Evolutionary conservation across 208 protist genomes (phyloP), one percentile per base, ranked within the genome.

Genomic region (Kentomonas sorsogonicus): DNA sequence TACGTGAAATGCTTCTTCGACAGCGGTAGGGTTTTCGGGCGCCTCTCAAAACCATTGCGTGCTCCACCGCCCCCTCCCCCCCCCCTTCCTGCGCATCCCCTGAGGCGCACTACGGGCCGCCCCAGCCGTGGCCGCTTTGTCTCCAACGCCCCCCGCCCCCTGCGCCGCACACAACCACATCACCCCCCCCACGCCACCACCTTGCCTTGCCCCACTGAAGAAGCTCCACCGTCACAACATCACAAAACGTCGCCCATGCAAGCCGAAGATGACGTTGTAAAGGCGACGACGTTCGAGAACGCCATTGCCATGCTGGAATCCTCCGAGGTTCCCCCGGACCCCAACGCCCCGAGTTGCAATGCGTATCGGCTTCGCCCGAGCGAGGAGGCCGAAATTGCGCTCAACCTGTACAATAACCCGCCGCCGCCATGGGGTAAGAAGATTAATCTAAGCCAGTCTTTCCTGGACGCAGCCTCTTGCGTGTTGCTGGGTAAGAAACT

Each of bases 371-470:
- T 86, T 3, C 52, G 70, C 13, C 79, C 79, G 1, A 82, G 74
- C 61, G 79, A 81, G 62, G 69, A 82, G 39, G 63, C 61, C 10
- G 71, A 58, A 27, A 54, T 82, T 26, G 16, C 63, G 9, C 50
- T 74, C 18, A 29, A 78, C 18, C 53, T 67, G 3, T 65, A 55
- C n/a, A 22, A 69, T 7, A 77, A 82, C 48, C 79, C 79, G 36
- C 74, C 79, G 15, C 70, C 73, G 1, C 79, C 60, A 20, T 80
- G 71, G 72, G 79, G 79, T 45, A 71, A 72, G n/a, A 86, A 82
- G 52, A 57, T 86, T 27, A 70, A 47, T 52, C 69, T 78, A 16
- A 39, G 68, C 38, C 53, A 58, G 6, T 54, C 60, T 22, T 77
- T 79, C 70, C 38, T 77, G 2, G 74, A 74, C 15, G 46, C 67